Evolutionary conservation across 2,329 filamentous ascomycete genomes (phyloP).

Genomic region (Penicillium sp.): DNA sequence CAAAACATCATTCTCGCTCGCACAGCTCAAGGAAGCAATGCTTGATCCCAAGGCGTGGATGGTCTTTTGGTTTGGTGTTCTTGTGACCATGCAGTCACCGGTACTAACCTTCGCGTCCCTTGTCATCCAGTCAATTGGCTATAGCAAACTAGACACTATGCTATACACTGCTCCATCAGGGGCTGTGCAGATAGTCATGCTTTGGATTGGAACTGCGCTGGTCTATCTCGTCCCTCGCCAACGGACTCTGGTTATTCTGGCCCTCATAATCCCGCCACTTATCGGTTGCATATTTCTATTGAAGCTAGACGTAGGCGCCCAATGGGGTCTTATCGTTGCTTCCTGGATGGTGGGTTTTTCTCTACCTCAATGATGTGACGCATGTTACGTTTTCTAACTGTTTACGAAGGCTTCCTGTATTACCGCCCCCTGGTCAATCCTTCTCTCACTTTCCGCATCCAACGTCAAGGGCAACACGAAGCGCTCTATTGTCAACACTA

Average conservation of each 20-base stretch:
- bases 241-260: conserved; percentile 41
- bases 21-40: conserved; percentile 47
- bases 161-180: conserved; percentile 50
- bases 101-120: conserved; percentile 52
- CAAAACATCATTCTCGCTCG: conserved; percentile 44
- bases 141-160: conserved; percentile 47
- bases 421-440: conserved; percentile 43
- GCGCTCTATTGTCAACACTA: conserved; percentile 45
- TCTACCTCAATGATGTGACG: background rate
- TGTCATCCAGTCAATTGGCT: conserved; percentile 50
- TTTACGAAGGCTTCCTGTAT: conserved; percentile 42
- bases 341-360: conserved; percentile 44
- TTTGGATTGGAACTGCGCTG: conserved; percentile 50
- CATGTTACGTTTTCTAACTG: background rate
- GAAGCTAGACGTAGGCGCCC: conserved; percentile 38
- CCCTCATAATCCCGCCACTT: conserved; percentile 44
- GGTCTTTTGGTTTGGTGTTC: conserved; percentile 47
- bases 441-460: conserved; percentile 47
- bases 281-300: conserved; percentile 47
- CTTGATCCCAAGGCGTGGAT: conserved; percentile 47
- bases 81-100: conserved; percentile 49
- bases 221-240: conserved; percentile 40
- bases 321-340: conserved; percentile 51
- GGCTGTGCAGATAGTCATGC: conserved; percentile 46
- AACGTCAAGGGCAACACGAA: conserved; percentile 56